These are phyloP conservation scores for Petunia hybrid DNA, from an alignment of 305 asterid species.

Conservation along the genomic window DNA sequence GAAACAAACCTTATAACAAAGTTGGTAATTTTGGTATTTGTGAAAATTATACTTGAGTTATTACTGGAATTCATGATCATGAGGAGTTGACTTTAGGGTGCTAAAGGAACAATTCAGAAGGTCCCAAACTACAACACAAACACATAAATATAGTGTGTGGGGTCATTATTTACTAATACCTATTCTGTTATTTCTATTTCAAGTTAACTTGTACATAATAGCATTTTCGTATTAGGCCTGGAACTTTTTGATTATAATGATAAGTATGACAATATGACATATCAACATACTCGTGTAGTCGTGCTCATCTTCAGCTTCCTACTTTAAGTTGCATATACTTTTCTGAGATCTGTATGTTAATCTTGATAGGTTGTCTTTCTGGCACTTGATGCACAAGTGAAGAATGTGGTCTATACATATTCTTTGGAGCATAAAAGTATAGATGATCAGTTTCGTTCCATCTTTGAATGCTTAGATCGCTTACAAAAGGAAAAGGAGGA, in stretches of 20 bases:
- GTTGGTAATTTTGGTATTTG: neutral
- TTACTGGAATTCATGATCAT: neutral
- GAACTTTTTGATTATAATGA: neutral
- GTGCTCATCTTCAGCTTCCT: neutral
- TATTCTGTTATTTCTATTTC: conserved; percentile 6
- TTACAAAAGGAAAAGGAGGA: conserved; percentile 56
- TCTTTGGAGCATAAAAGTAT: conserved; percentile 72
- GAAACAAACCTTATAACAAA: neutral
- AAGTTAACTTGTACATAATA: neutral
- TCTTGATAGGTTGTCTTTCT: conserved; percentile 80
- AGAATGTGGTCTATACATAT: conserved; percentile 72
- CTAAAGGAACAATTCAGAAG: neutral
- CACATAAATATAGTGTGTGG: neutral
- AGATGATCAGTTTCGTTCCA: conserved; percentile 58
- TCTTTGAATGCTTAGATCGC: conserved; percentile 64
- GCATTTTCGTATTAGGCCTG: neutral
- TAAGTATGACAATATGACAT: neutral
- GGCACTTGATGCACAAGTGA: conserved; percentile 71
- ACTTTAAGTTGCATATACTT: neutral
- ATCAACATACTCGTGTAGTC: neutral
- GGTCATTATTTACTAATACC: neutral
- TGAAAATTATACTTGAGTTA: neutral
- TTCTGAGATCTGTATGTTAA: conserved; percentile 28
- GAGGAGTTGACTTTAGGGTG: conserved; percentile 24
- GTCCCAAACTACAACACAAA: conserved; percentile 24